Percentiles rank a stretch among this genome's conserved stretches.
These are phyloP conservation scores for Pichia sp. DNA, from an alignment of 1,139 yeast genomes.

Conservation along the genomic window DNA sequence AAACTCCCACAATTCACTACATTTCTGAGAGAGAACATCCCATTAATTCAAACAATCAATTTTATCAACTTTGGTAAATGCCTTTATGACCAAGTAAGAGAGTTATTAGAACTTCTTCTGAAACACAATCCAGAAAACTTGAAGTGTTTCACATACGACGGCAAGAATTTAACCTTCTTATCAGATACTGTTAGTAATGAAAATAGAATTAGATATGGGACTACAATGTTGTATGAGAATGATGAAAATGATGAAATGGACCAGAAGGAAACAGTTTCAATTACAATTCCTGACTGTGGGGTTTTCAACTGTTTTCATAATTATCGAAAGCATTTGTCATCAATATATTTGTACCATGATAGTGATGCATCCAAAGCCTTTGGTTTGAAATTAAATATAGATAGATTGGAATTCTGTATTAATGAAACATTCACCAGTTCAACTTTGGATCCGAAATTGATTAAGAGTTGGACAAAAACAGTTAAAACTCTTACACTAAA, in stretches of 20 bases:
- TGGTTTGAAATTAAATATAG: background rate
- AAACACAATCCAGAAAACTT: background rate
- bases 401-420: background rate
- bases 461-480: background rate
- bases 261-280: background rate
- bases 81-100: background rate
- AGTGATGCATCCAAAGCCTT: background rate
- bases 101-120: background rate
- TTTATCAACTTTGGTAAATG: background rate
- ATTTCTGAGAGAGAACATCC: background rate
- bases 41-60: background rate
- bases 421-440: background rate
- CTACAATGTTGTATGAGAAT: background rate
- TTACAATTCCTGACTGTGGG: background rate
- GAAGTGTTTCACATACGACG: background rate
- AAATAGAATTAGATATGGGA: background rate
- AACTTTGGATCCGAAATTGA: background rate
- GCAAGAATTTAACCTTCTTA: background rate
- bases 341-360: background rate
- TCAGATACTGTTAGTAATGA: background rate
- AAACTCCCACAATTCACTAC: background rate
- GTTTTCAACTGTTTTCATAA: background rate
- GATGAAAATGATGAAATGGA: slow-evolving; percentile 11
- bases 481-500: background rate
- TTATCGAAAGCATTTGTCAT: background rate